Conservation (phyloP, 1,284 basidiomycete genomes). For the Ceratobasidium sp. region DNA sequence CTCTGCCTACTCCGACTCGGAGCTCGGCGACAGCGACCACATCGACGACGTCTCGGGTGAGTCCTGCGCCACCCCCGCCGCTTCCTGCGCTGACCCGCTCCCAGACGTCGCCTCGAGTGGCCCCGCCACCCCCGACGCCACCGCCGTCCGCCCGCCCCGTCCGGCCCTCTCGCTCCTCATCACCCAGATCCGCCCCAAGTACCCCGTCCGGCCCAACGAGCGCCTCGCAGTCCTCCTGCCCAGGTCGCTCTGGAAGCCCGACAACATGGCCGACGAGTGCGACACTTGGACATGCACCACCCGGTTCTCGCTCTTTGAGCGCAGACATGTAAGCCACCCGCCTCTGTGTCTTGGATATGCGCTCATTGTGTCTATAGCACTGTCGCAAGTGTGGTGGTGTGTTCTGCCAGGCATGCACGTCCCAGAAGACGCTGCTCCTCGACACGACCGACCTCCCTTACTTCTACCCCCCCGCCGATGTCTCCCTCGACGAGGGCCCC, state of each 20-base stretch:
- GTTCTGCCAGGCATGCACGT: conserved; percentile 71
- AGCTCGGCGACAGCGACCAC: conserved; percentile 17
- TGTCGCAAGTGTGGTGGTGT: conserved; percentile 83
- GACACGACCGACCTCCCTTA: conserved; percentile 75
- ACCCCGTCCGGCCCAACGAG: conserved; percentile 60
- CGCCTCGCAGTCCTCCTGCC: conserved; percentile 79
- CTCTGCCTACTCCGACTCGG: conserved; percentile 32
- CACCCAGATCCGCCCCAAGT: conserved; percentile 38
- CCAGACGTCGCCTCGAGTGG: conserved; percentile 5
- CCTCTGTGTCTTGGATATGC: conserved; percentile 45
- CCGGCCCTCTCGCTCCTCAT: conserved; percentile 37
- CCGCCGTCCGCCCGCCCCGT: neutral
- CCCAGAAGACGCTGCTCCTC: conserved; percentile 66
- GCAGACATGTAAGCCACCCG: conserved; percentile 68
- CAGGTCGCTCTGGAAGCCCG: conserved; percentile 77
- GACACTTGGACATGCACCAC: conserved; percentile 76
- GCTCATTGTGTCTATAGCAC: conserved; percentile 60
- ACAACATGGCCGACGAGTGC: conserved; percentile 68
- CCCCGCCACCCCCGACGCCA: conserved; percentile 29
- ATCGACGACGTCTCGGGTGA: conserved; percentile 17
- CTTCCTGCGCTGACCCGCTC: neutral
- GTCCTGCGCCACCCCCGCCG: conserved; percentile 3
- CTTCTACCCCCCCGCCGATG: conserved; percentile 71
- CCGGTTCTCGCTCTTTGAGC: conserved; percentile 72
- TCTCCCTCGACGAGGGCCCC: conserved; percentile 64